Evolutionary conservation across 2,329 filamentous ascomycete species (phyloP).

Genomic region (Alternaria sp.): DNA sequence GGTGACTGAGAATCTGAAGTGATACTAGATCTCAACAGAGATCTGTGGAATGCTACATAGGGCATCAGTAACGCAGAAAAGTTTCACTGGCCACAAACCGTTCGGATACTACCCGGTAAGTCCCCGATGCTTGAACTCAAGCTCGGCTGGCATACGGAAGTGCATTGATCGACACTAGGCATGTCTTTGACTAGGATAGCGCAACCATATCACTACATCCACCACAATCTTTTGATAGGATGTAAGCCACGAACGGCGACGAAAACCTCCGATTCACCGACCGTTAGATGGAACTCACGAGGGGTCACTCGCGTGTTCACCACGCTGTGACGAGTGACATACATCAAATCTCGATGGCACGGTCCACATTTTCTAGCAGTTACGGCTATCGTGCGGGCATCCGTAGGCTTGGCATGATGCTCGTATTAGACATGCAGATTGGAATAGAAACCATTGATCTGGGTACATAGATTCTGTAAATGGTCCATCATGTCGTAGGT

Average conservation of each 20-base stretch:
- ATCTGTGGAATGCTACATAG: background rate
- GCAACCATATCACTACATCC: slow-evolving; percentile 1
- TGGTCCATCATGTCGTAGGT: slow-evolving; percentile 4
- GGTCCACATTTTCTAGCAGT: slow-evolving; percentile 16
- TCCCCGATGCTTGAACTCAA: slow-evolving; percentile 10
- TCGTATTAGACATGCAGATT: slow-evolving; percentile 11
- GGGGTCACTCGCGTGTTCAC: slow-evolving; percentile 8
- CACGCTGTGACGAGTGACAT: slow-evolving; percentile 3
- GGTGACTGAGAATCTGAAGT: background rate
- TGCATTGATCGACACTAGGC: slow-evolving; percentile 16
- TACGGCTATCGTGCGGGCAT: slow-evolving; percentile 31
- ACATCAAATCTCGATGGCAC: slow-evolving; percentile 28
- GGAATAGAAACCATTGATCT: slow-evolving; percentile 6
- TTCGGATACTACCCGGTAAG: slow-evolving; percentile 21
- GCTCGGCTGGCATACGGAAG: slow-evolving; percentile 5
- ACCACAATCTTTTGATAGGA: background rate
- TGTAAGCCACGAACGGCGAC: slow-evolving; percentile 20
- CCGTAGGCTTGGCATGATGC: slow-evolving; percentile 21
- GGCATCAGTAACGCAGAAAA: background rate
- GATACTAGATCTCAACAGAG: slow-evolving; percentile 2
- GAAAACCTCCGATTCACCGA: slow-evolving; percentile 28
- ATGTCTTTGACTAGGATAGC: slow-evolving; percentile 6
- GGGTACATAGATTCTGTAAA: background rate
- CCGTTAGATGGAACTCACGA: slow-evolving; percentile 15
- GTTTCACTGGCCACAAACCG: slow-evolving; percentile 2